Base-by-base conservation (phyloP, 495 filamentous ascomycete genomes). In the Aspergillus homomorphus region DNA sequence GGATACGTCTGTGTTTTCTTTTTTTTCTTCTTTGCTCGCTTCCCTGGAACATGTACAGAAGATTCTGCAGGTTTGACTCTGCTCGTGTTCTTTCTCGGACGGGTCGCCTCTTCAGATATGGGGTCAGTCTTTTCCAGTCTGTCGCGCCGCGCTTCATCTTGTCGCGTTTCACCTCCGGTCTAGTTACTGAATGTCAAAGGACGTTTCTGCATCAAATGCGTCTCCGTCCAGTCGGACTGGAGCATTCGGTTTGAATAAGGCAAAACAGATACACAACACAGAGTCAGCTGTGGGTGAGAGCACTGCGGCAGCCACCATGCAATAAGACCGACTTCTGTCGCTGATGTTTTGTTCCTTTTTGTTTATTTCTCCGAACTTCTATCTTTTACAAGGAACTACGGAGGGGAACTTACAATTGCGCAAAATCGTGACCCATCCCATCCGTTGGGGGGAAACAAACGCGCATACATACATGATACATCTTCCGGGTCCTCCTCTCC, bases 241-340 rank as follows among this genome's bases (percentile, higher is more conserved):
- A 12, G 33, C 10, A 38, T 38, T 38, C 33, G 33, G 33, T 38
- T 12, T 38, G 10, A 12, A 38, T 12, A 12, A 38, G 33, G 7
- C 33, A 38, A 10, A 38, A 38, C 33, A 38, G 33, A 10, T 38
- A 2, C 15, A 38, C 33, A 14, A 38, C 7, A 49, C 46, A 16
- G 12, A 24, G 46, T 6, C 23, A 14, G 15, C 23, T n/a, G 48
- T 28, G 48, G 9, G 15, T 16, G 22, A 46, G 45, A 21, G 23
- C 48, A 26, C 48, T 30, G 48, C 48, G 19, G 48, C 48, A 26
- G 48, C 48, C 48, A 51, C 48, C 28, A 51, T 51, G 48, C 48
- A 51, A 51, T 51, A 51, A 51, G 23, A 18, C 23, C 23, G 48
- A 51, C 23, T 14, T 18, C 14, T 50, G 21, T 50, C 19, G 28